Base-by-base conservation (phyloP, 2,329 filamentous ascomycete species). In the Didymella glomerata region DNA sequence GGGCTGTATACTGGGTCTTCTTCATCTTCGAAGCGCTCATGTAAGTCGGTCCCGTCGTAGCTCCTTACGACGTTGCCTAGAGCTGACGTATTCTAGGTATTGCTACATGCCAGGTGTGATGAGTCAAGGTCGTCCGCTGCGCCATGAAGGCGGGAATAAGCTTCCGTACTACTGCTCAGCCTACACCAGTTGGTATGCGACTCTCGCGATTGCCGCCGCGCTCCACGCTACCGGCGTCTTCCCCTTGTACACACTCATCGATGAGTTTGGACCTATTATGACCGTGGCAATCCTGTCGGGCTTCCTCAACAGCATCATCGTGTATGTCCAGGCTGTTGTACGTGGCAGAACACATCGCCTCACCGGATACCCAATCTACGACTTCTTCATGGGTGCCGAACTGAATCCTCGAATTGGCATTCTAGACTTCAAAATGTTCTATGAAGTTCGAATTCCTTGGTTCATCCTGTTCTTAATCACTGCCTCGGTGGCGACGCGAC, bases 81-180 rank as follows among this genome's bases (percentile, higher is more conserved):
- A 85, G 18, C 38, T 57, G 34, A 61, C 45, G 34, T 7, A 2
- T 30, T 13, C 5, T 10, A 60, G 58, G 58, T 61, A 61, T 27
- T 93, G 71, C 81, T 88, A 62, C 85, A 61, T 97, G 69, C 95
- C 94, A 2, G 95, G 95, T 62, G 87, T 98, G 63, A 92, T 88
- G 79, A 87, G 88, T 54, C 90, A 92, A 72, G 94, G 95, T 66
- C 96, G 96, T 80, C 90, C 93, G 48, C 85, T 99, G 44, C 85
- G 89, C 18, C 90, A 96, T 74, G 84, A 89, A 71, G 88, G 88
- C 60, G 91, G 91, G 70, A 90, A 92, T 84, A 91, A 96, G 81
- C 85, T 99, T 61, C 84, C 85, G 60, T 99, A 98, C 83, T 97
- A 93, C 82, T 98, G 94, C 85, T 96, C 92, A 44, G 94, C 88